Evolutionary conservation across 495 filamentous ascomycete species (phyloP), one percentile per base, ranked within the genome.

Genomic region (Collariella sp.): DNA sequence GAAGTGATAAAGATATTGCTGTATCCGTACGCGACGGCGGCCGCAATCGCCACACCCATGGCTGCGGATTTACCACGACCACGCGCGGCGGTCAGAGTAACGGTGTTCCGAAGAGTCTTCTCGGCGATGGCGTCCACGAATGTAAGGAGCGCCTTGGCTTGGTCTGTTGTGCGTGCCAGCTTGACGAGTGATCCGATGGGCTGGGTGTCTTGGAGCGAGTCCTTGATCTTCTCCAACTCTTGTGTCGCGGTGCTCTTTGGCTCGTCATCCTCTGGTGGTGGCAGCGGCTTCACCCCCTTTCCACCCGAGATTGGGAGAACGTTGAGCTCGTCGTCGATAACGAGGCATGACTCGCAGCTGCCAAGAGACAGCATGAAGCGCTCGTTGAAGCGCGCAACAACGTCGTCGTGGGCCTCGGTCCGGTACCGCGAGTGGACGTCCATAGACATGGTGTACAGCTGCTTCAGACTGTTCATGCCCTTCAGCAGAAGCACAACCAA

Each of bases 1-100:
- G 94, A 99, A 2, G 94, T 99, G 65, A 99, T 95, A 75, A 99
- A 99, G 62, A 99, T 94, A 67, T 99, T 99, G 72, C 88, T 95
- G 65, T 99, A 99, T 18, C 94, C 94, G 63, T 96, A 87, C 0
- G 91, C 91, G 52, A 97, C 78, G 13, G 94, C 94, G 9, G 94
- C 89, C 36, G 94, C 90, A 54, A 99, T 87, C 15, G 94, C 88
- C 50, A 99, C 81, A 64, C 94, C 94, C 58, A 97, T 77, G 34
- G 91, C 91, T 31, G 94, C 94, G 18, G 93, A 97, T 72, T 99
- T 99, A 68, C 94, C 94, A 62, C 94, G 83, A 62, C 94, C 94
- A 81, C 94, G 84, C 22, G 86, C 94, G 15, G 94, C 94, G 19
- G 93, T 97, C 42, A 97, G 72, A 0, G 94, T 85, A 46, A 97